Percentiles rank a stretch among this genome's conserved stretches.
Evolutionary conservation across 2,329 filamentous ascomycete genomes (phyloP).

Genomic region (Xylariaceae sp.): DNA sequence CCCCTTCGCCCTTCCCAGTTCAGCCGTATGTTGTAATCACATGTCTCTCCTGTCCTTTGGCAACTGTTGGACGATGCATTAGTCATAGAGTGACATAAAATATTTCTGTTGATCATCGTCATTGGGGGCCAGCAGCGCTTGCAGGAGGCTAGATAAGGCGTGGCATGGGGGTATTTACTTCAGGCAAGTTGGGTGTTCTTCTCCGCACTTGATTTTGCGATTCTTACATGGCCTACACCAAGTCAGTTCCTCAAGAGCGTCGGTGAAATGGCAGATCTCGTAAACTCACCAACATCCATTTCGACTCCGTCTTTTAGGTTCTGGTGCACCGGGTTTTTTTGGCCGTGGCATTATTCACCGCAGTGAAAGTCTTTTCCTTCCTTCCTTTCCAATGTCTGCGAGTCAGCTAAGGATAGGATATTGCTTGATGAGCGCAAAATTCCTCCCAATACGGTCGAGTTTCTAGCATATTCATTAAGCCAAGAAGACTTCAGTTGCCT

Average conservation of each 20-base stretch:
- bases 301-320: slow-evolving; percentile 53
- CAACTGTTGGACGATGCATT: slow-evolving; percentile 54
- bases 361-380: slow-evolving; percentile 3
- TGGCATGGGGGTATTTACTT: slow-evolving; percentile 54
- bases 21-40: slow-evolving; percentile 81
- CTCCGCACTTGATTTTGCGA: slow-evolving; percentile 81
- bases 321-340: slow-evolving; percentile 51
- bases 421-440: slow-evolving; percentile 40
- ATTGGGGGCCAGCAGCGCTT: slow-evolving; percentile 11
- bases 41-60: slow-evolving; percentile 72
- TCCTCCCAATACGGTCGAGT: slow-evolving; percentile 38
- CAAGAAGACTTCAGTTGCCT: slow-evolving; percentile 21
- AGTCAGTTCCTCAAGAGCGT: slow-evolving; percentile 28
- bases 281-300: slow-evolving; percentile 53
- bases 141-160: slow-evolving; percentile 11
- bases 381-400: slow-evolving; percentile 5
- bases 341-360: slow-evolving; percentile 51
- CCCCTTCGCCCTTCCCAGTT: slow-evolving; percentile 80
- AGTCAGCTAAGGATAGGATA: slow-evolving; percentile 38
- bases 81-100: slow-evolving; percentile 18
- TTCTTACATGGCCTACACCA: slow-evolving; percentile 75
- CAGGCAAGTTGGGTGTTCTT: slow-evolving; percentile 74
- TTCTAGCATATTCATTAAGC: slow-evolving; percentile 41
- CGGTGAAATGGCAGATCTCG: not conserved
- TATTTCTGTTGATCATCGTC: slow-evolving; percentile 3